phyloP scores from a whole-genome alignment of 2,329 filamentous ascomycete genomes.

The Phialocephala subalpina region DNA sequence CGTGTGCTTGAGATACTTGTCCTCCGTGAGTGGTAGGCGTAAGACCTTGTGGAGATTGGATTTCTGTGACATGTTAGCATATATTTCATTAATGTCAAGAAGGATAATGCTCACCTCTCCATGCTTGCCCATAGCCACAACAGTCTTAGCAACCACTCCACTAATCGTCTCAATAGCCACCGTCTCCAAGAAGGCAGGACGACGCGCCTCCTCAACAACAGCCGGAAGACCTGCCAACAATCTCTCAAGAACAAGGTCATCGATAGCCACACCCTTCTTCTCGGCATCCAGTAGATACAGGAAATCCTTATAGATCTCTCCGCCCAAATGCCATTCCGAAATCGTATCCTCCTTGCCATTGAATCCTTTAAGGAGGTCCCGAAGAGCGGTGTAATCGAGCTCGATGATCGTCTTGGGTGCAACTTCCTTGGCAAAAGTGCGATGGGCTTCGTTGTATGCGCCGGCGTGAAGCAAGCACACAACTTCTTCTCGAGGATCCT shows the following conservation, averaged over 20 bases:
- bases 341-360: constrained; percentile 67
- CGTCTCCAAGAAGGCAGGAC: constrained; percentile 60
- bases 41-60: constrained; percentile 58
- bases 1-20: constrained; percentile 75
- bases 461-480: constrained; percentile 81
- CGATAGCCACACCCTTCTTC: constrained; percentile 48
- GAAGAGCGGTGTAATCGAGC: constrained; percentile 76
- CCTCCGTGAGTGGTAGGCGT: constrained; percentile 73
- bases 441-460: constrained; percentile 82
- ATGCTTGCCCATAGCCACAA: constrained; percentile 62
- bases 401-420: constrained; percentile 85
- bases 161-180: constrained; percentile 87
- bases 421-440: constrained; percentile 80
- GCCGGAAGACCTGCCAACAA: constrained; percentile 64
- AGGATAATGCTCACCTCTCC: constrained; percentile 59
- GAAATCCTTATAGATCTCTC: constrained; percentile 77
- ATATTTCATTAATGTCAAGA: background rate
- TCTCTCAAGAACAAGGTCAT: constrained; percentile 60
- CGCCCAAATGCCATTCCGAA: constrained; percentile 79
- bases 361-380: constrained; percentile 76
- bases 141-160: constrained; percentile 72
- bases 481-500: constrained; percentile 75
- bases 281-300: constrained; percentile 58
- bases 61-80: constrained; percentile 46
- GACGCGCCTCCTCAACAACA: constrained; percentile 48